Evolutionary conservation across 1,139 yeast genomes (phyloP).

Genomic region (Meyerozyma carpophila): DNA sequence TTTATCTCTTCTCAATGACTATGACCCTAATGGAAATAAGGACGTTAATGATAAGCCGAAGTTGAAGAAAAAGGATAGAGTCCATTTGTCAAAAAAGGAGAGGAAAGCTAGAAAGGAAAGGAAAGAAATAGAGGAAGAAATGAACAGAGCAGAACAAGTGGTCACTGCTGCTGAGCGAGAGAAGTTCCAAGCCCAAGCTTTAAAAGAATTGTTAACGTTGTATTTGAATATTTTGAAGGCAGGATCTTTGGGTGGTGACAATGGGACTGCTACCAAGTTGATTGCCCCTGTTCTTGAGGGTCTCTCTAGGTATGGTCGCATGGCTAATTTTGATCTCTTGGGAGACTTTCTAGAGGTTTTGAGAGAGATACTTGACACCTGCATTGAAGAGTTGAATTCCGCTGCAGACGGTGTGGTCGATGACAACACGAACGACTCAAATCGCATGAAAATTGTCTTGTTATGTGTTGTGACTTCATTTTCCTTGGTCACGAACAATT

Average conservation of each 20-base stretch:
- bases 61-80: conserved; percentile 77
- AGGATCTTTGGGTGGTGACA: conserved; percentile 21
- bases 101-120: conserved; percentile 82
- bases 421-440: conserved; percentile 6
- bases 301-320: conserved; percentile 80
- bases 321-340: conserved; percentile 85
- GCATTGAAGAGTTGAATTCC: conserved; percentile 20
- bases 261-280: conserved; percentile 33
- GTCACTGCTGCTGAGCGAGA: conserved; percentile 86
- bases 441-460: conserved; percentile 61
- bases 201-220: conserved; percentile 64
- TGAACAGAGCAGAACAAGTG: conserved; percentile 81
- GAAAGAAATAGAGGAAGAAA: conserved; percentile 82
- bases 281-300: conserved; percentile 92
- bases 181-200: conserved; percentile 74
- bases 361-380: conserved; percentile 65
- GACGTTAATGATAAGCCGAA: conserved; percentile 40
- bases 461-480: conserved; percentile 88
- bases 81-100: conserved; percentile 83
- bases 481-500: conserved; percentile 70
- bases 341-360: conserved; percentile 90
- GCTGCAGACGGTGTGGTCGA: not conserved
- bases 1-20: conserved; percentile 70
- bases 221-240: conserved; percentile 73
- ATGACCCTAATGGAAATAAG: conserved; percentile 58